Evolutionary conservation across 1,139 yeast species (phyloP).

Genomic region (Yarrowia galli): DNA sequence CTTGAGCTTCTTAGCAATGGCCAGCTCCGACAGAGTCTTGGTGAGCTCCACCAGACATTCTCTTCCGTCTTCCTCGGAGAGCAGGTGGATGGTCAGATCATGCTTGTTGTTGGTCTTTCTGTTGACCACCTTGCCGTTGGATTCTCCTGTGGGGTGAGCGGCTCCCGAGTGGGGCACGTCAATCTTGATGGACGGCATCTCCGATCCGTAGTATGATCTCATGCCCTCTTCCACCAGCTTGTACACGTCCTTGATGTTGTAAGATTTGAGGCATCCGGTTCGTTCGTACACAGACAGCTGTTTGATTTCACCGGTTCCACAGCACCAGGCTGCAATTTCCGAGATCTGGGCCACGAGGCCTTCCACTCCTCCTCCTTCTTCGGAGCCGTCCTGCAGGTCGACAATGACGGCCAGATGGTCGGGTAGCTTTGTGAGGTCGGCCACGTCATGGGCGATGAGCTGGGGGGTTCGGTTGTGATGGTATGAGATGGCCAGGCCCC

Average conservation of each 20-base stretch:
- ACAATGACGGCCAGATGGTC: slow-evolving; percentile 74
- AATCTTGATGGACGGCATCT: slow-evolving; percentile 63
- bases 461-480: slow-evolving; percentile 88
- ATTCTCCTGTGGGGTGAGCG: slow-evolving; percentile 44
- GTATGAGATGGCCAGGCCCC: slow-evolving; percentile 68
- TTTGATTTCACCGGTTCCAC: slow-evolving; percentile 77
- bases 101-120: slow-evolving; percentile 21
- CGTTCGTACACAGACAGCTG: slow-evolving; percentile 78
- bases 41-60: slow-evolving; percentile 89
- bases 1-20: slow-evolving; percentile 66
- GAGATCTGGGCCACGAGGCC: slow-evolving; percentile 80
- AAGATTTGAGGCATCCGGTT: slow-evolving; percentile 68
- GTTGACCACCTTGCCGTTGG: slow-evolving; percentile 22
- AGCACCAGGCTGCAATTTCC: slow-evolving; percentile 84
- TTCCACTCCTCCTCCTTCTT: slow-evolving; percentile 90
- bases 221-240: slow-evolving; percentile 67
- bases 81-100: slow-evolving; percentile 66
- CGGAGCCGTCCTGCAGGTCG: slow-evolving; percentile 74
- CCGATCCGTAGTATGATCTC: slow-evolving; percentile 76
- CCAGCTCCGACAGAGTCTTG: slow-evolving; percentile 79
- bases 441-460: slow-evolving; percentile 82
- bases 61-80: slow-evolving; percentile 84
- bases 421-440: slow-evolving; percentile 76
- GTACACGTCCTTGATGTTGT: slow-evolving; percentile 59
- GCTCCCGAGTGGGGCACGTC: slow-evolving; percentile 43